Evolutionary conservation across 2,329 filamentous ascomycete species (phyloP).

Genomic region (Sodiomyces alkalinus): DNA sequence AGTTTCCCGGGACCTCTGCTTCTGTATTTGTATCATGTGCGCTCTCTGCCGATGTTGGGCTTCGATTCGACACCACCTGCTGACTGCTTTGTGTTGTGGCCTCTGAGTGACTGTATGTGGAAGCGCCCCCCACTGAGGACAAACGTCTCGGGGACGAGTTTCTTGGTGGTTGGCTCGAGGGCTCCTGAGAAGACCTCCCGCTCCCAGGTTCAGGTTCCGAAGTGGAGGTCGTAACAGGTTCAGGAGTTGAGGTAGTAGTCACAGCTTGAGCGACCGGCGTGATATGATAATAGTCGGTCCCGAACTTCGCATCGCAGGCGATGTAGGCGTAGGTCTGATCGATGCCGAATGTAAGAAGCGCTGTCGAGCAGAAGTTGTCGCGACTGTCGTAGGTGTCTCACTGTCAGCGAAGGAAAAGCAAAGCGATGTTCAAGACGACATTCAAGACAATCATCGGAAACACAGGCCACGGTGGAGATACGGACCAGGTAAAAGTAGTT

Average conservation of each 20-base stretch:
- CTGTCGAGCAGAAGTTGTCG: conserved; percentile 16
- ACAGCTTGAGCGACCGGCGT: background rate
- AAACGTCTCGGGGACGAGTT: too few species aligned
- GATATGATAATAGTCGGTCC: conserved; percentile 7
- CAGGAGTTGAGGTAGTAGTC: background rate
- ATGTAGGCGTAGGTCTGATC: conserved; percentile 20
- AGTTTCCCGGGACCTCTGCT: too few species aligned
- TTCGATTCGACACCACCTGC: too few species aligned
- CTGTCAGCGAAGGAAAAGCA: background rate
- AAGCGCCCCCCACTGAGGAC: too few species aligned
- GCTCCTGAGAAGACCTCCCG: background rate
- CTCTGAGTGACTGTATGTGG: background rate
- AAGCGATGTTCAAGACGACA: background rate
- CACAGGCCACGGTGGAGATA: too few species aligned
- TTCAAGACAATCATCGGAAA: background rate
- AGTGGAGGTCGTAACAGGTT: background rate
- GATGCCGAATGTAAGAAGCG: conserved; percentile 15
- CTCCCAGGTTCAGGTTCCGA: background rate
- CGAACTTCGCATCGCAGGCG: conserved; percentile 15
- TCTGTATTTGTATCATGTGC: too few species aligned
- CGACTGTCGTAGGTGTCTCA: conserved; percentile 2
- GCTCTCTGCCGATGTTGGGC: too few species aligned
- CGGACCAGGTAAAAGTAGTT: conserved; percentile 21
- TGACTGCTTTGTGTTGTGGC: background rate
- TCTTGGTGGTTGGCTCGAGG: background rate